Conservation (phyloP, 495 filamentous ascomycete species). For the Schizothecium vesticola region DNA sequence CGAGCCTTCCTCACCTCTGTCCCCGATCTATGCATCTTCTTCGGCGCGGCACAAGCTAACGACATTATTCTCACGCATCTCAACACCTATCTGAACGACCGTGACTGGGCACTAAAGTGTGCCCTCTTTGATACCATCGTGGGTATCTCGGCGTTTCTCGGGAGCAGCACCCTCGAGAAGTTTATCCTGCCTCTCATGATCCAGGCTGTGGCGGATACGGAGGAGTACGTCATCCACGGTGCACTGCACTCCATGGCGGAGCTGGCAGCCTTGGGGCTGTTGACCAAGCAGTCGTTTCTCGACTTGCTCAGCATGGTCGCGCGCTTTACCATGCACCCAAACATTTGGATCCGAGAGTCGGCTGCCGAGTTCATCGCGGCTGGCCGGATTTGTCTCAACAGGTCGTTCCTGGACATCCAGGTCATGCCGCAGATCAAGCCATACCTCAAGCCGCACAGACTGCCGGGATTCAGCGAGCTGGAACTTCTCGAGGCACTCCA, state of each 20-base stretch:
- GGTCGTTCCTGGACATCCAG: conserved; percentile 77
- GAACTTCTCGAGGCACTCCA: conserved; percentile 78
- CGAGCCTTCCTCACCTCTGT: conserved; percentile 93
- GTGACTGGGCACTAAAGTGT: conserved; percentile 93
- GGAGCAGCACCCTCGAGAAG: conserved; percentile 81
- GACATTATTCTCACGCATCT: conserved; percentile 93
- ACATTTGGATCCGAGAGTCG: conserved; percentile 89
- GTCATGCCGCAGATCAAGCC: conserved; percentile 71
- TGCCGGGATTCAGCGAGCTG: conserved; percentile 59
- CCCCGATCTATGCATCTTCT: conserved; percentile 88
- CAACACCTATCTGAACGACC: conserved; percentile 96
- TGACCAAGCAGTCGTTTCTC: conserved; percentile 79
- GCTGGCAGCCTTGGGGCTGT: conserved; percentile 81
- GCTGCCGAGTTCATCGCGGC: conserved; percentile 75
- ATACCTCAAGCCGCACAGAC: conserved; percentile 68
- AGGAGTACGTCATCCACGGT: conserved; percentile 91
- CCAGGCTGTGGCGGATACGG: conserved; percentile 90
- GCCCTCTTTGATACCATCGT: conserved; percentile 96
- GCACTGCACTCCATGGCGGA: conserved; percentile 84
- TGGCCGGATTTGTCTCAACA: conserved; percentile 68
- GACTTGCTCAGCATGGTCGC: conserved; percentile 75
- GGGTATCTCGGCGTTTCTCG: conserved; percentile 85
- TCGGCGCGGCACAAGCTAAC: conserved; percentile 80
- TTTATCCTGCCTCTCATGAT: conserved; percentile 96
- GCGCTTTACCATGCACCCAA: conserved; percentile 88